Evolutionary conservation across 345 rosid species (phyloP), one percentile per base, ranked within the genome.

Genomic region (Combretum micranthum): DNA sequence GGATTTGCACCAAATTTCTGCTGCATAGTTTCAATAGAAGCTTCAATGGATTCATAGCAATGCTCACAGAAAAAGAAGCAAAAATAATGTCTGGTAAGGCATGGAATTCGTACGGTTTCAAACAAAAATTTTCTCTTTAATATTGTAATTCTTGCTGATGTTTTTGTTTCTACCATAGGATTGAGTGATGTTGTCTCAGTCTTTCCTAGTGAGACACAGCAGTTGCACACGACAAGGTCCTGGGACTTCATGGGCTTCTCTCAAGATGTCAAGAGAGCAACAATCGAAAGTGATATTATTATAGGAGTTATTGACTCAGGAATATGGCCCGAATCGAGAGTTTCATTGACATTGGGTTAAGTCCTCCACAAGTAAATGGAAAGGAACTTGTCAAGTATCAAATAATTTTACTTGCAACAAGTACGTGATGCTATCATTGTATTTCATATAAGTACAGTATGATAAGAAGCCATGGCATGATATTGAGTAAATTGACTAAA

Each of bases 361-460:
- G 64, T 50, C 64, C 69, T 18, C 76, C 76, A 13, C 80, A 6
- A 3, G 61, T 20, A 68, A 65, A 49, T 71, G 69, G 69, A 71
- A 65, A 5, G 68, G 50, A 46, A 73, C 70, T 73, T 61, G 55
- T 57, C 50, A 52, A 18, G 21, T 43, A 6, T 15, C 55, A 15
- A 0, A 65, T 64, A 77, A 80, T 64, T 80, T 80, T 72, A 68
- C 83, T 48, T 83, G 87, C 75, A 83, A 79, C 66, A 80, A 77
- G 93, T 83, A 80, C 52, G 21, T 44, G 14, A n/a, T n/a, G n/a
- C n/a, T n/a, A n/a, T n/a, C n/a, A n/a, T n/a, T n/a, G n/a, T n/a
- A n/a, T n/a, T n/a, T n/a, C n/a, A n/a, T n/a, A n/a, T n/a, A n/a
- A n/a, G n/a, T n/a, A n/a, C n/a, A n/a, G n/a, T n/a, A n/a, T n/a